Base-by-base conservation (phyloP, 2,329 filamentous ascomycete species). In the Aspergillus sp. region DNA sequence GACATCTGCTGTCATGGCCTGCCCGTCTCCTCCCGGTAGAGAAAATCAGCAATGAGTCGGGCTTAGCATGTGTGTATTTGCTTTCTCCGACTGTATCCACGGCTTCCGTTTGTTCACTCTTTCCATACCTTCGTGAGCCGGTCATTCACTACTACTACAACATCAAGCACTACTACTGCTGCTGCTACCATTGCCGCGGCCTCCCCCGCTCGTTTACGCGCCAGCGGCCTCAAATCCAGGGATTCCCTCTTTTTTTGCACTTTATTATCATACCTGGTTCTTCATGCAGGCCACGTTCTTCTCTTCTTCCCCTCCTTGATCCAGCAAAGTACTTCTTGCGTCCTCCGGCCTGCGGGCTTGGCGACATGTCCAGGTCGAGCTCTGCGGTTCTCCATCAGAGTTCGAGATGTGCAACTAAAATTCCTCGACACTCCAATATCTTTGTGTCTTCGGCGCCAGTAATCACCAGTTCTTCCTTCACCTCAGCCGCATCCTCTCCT, bases 301-400 rank as follows among this genome's bases (percentile, higher is more conserved):
- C 15, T 15, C 19, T 51, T 17, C 27, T 15, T 47, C 41, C 54
- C 44, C 30, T 54, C 32, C 44, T 27, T 41, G 51, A 55, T 59
- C 52, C 57, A 55, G 52, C 47, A 53, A 42, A 59, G 15, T 47
- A 21, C 48, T 38, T 42, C 23, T 52, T 52, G 51, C 57, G 39
- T 51, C 47, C 19, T 50, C 54, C 53, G n/a, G 59, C 65, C 64
- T 63, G 47, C 51, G 64, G 63, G 61, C 66, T 62, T 54, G 61
- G 57, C 65, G 67, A 67, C 60, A 72, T 73, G 68, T 66, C 66
- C 53, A 71, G 70, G 65, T 62, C 68, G 32, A 63, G 60, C 63
- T 65, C 61, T 49, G 68, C 65, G 4, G 62, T 70, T 30, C 62
- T 66, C 19, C 61, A 64, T 52, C 66, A 66, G 41, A 66, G 68